phyloP scores from a whole-genome alignment of 108 stramenopile genomes.

The Cyclotella cryptica region DNA sequence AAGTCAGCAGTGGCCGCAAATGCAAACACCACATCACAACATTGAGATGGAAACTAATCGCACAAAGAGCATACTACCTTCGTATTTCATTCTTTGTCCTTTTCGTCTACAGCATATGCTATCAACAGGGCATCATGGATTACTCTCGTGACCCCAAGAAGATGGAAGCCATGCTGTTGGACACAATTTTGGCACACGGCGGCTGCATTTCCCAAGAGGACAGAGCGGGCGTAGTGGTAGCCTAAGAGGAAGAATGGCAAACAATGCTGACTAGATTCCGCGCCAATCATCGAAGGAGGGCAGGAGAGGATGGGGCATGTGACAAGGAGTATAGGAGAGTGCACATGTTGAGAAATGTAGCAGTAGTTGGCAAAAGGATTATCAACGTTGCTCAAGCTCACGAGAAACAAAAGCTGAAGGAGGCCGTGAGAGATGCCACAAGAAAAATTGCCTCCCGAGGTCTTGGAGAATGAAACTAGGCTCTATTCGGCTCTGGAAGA shows the following conservation, averaged over 20 bases:
- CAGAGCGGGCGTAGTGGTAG: constrained; percentile 34
- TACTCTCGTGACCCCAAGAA: constrained; percentile 44
- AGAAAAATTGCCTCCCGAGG: constrained; percentile 38
- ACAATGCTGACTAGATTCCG: constrained; percentile 28
- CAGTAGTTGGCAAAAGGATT: constrained; percentile 67
- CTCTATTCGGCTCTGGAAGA: constrained; percentile 36
- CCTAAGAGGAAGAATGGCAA: constrained; percentile 51
- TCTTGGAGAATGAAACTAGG: constrained; percentile 35
- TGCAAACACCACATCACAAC: not conserved
- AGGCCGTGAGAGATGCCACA: constrained; percentile 47
- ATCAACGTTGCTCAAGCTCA: constrained; percentile 79
- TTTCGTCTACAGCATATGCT: constrained; percentile 73
- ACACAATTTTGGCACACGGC: constrained; percentile 49
- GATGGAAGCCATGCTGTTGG: constrained; percentile 38
- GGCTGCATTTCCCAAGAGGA: constrained; percentile 46
- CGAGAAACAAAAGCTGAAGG: constrained; percentile 64
- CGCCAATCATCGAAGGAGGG: not conserved
- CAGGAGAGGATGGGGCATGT: constrained; percentile 8
- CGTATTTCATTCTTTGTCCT: constrained; percentile 71
- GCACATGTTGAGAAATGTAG: constrained; percentile 47
- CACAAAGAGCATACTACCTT: constrained; percentile 39
- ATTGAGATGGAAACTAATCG: constrained; percentile 42
- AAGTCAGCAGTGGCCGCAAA: not conserved
- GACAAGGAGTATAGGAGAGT: constrained; percentile 26
- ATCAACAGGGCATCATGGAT: constrained; percentile 79